Evolutionary conservation across 257 asterid species (phyloP), one percentile per base, ranked within the genome.

Genomic region (Nicotiana undulata): DNA sequence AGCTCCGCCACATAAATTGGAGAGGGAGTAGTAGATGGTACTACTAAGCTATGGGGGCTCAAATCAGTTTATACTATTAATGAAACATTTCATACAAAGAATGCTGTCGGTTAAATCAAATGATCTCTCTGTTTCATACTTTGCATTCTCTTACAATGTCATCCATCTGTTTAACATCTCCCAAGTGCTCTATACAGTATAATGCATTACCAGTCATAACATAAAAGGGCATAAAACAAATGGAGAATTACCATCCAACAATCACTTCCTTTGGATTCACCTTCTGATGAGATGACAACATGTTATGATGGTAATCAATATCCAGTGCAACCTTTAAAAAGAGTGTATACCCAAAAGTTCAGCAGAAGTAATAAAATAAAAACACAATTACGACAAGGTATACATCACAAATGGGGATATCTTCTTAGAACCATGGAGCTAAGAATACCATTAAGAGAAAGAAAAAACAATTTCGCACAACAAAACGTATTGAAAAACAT

Each of bases 201-300:
- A 52, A 15, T 51, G 59, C 59, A 53, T 40, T 40, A 40, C 11
- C 49, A 3, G 49, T 2, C 34, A 40, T 11, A 68, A 40, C 22
- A 20, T 68, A 68, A 22, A 16, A 52, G 31, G 56, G 49, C 31
- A 6, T 32, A 59, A 59, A 46, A 29, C 26, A 9, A 7, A 34
- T 17, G 12, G 79, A 52, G 51, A 1, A 77, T 86, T 90, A 96
- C 99, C 98, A 96, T 88, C 98, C 99, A 86, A 96, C 98, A 79
- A 96, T 90, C 81, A 88, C 93, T 90, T 94, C 99, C 92, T 94
- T 94, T 3, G 98, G 95, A 74, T 96, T 94, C 86, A 96, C 98
- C 88, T 91, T 96, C 88, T 91, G 97, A 63, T 96, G 98, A 20
- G 99, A 94, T 5, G 91, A 76, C 77, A 94, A 81, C 98, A 96